Base-by-base conservation (phyloP, 2,329 filamentous ascomycete genomes). In the Elsinoe arachidis region DNA sequence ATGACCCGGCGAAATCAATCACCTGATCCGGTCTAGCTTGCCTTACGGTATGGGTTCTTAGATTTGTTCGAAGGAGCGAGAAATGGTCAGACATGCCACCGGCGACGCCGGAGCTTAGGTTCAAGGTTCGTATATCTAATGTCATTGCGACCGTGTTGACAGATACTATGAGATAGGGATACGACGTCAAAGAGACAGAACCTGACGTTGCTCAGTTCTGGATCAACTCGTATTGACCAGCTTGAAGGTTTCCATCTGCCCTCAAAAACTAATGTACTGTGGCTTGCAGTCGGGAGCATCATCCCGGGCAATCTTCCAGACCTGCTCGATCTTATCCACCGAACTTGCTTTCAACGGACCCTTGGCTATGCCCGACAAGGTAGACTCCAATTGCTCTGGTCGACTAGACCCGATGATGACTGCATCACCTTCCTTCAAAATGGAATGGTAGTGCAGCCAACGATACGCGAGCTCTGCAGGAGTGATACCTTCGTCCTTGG, bases 391-490 rank as follows among this genome's bases (percentile, higher is more conserved):
- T 61, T 73, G 70, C 55, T 64, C 59, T 2, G 63, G 12, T 3
- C 59, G 60, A 15, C 63, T 70, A 14, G 73, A 69, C 4, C 73
- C 74, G 34, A 76, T 67, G 56, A 76, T 73, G 10, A 76, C 66
- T 0, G 63, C 73, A 61, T 76, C 72, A 10, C 70, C 72, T 30
- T 70, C 55, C 43, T 69, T 67, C 38, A 76, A 60, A 11, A 65
- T 62, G n/a, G 65, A 69, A 61, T 74, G 67, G 57, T 69, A 71
- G 34, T 64, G 67, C 7, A 76, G 69, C 74, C 74, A 76, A 7
- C 74, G 62, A 57, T 76, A 76, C 5, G 74, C 74, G 43, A 76
- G 60, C 61, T 74, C 73, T 1, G 73, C 72, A 53, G 67, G 68
- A 2, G 64, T 60, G 5, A 70, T 61, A 1, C 70, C 71, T 53